phyloP scores from a whole-genome alignment of 2,329 filamentous ascomycete species.

The Colletotrichum sojae region DNA sequence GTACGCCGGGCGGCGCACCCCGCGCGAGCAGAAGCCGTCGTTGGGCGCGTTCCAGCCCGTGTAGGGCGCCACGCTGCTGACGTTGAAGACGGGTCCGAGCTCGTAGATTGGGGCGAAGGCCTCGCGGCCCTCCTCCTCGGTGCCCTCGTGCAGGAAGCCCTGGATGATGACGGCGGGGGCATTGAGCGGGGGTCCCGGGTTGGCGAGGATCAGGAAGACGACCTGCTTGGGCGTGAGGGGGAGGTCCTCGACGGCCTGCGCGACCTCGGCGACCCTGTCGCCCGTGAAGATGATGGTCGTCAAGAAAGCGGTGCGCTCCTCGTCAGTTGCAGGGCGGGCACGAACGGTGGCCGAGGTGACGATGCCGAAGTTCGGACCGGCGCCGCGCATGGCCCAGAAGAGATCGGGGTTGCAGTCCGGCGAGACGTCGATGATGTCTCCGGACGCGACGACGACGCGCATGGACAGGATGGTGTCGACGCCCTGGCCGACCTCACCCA shows the following conservation, averaged over 20 bases:
- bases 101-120: conserved; percentile 52
- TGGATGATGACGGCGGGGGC: conserved; percentile 45
- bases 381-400: conserved; percentile 59
- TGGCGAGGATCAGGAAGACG: neutral
- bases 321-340: neutral
- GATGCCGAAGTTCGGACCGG: conserved; percentile 59
- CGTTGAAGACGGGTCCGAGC: conserved; percentile 47
- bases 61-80: neutral
- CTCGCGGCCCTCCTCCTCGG: conserved; percentile 45
- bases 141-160: conserved; percentile 49
- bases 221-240: neutral
- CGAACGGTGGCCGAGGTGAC: conserved; percentile 46
- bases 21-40: conserved; percentile 51
- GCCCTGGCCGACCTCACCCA: conserved; percentile 22
- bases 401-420: conserved; percentile 58
- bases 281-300: neutral
- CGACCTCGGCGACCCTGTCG: neutral
- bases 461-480: conserved; percentile 58
- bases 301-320: neutral
- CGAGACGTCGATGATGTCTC: conserved; percentile 55
- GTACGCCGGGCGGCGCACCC: conserved; percentile 55
- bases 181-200: neutral
- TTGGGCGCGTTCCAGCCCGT: neutral
- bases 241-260: neutral
- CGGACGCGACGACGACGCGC: conserved; percentile 56